Base-by-base conservation (phyloP, 352 stramenopile species). In the Phytophthora vignae region DNA sequence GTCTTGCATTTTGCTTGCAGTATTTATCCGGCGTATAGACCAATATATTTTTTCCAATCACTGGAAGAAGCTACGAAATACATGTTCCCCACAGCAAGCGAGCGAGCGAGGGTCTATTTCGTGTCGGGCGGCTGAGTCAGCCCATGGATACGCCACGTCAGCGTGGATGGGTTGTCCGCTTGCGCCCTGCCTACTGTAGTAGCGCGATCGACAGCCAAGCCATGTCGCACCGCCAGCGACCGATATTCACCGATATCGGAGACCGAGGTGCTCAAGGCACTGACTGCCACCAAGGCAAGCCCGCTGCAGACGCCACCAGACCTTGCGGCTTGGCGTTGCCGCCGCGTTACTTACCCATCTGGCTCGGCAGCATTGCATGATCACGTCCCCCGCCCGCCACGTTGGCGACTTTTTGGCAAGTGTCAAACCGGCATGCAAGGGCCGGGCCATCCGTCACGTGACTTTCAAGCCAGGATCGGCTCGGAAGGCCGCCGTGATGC, bases 61-160 rank as follows among this genome's bases (percentile, higher is more conserved):
- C n/a, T n/a, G n/a, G n/a, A n/a, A n/a, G n/a, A n/a, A n/a, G n/a
- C n/a, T n/a, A n/a, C 63, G 60, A 40, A 69, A 77, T 77, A 77
- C 65, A 77, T 77, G 59, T 70, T 63, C 48, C 36, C 21, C 12
- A 64, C 44, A 42, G 55, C 17, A 12, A n/a, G n/a, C n/a, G n/a
- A n/a, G n/a, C n/a, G n/a, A 31, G 9, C 11, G 12, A 33, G 55
- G 44, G 55, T 72, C 22, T 69, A 57, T 68, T 68, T 67, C 52
- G 57, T 52, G 42, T 29, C 12, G 33, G 17, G 49, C 40, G 8
- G n/a, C 56, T 66, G 61, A 75, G 42, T 73, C 54, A 62, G 64
- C 29, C 11, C 15, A n/a, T n/a, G n/a, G n/a, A n/a, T n/a, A n/a
- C n/a, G n/a, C 33, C 33, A 40, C 33, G 33, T 40, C 33, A 40